Base-by-base conservation (phyloP, 2,329 filamentous ascomycete genomes). In the Aureobasidium sp. region DNA sequence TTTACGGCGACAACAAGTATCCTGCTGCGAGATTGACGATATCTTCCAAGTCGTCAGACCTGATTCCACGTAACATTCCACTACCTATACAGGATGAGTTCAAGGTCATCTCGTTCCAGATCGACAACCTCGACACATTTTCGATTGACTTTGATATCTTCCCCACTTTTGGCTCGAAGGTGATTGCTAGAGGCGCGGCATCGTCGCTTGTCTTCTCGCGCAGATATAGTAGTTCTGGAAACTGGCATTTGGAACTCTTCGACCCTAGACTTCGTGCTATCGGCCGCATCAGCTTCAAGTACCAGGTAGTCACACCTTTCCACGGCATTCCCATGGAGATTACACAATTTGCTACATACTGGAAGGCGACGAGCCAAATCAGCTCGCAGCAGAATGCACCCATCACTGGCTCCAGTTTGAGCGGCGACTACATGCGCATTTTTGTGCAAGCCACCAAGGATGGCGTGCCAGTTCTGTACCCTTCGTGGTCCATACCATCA, bases 341-440 rank as follows among this genome's bases (percentile, higher is more conserved):
- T 56, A 95, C 93, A 1, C 90, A 97, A 64, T 98, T 97, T 62
- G 93, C 95, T 58, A 97, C 93, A 0, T 98, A 98, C 70, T 98
- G 93, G 93, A 98, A 97, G 70, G 91, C 91, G 0, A 98, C 93
- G 1, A 95, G 90, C 63, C 90, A 95, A 61, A 79, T 93, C 42
- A 89, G 95, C 66, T 84, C 88, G 47, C 87, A 90, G 41, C 85
- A 86, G 21, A 93, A 81, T 64, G 88, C 89, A 21, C 81, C 97
- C 21, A 88, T 98, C 16, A 97, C 91, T 0, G 93, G 91, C 0
- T 97, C 91, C 8, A 97, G 91, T 71, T 71, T 98, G 53, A 94
- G 89, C 2, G 93, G 93, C n/a, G 88, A 97, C 63, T 97, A 97
- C 68, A 84, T 95, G 21, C 83, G 90, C 53, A 73, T 98, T 6